A percentile compares a stretch with the other conserved stretches of the same genome.
These are phyloP conservation scores for Hansenula anomala DNA, from an alignment of 1,139 yeast genomes.

Conservation along the genomic window DNA sequence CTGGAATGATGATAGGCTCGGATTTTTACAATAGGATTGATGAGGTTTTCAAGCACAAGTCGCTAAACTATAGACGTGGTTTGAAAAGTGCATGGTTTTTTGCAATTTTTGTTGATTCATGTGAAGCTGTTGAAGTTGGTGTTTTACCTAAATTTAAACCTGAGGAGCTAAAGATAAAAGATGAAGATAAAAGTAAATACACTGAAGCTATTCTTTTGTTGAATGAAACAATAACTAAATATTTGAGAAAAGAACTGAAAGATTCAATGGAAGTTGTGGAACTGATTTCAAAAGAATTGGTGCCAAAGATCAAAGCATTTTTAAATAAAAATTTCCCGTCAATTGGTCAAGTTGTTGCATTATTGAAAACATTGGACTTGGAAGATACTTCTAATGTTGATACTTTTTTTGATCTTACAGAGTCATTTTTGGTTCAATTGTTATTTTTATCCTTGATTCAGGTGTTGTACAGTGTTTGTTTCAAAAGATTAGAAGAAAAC, in stretches of 20 bases:
- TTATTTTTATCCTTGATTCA: background rate
- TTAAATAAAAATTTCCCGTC: background rate
- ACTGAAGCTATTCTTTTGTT: background rate
- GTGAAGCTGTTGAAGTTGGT: constrained; percentile 1
- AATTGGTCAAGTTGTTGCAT: background rate
- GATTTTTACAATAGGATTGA: background rate
- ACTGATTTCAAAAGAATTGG: background rate
- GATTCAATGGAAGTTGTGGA: background rate
- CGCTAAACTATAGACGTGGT: background rate
- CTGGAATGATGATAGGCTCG: background rate
- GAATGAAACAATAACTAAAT: background rate
- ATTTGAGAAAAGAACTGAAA: background rate
- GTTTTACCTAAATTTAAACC: background rate
- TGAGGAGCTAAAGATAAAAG: background rate
- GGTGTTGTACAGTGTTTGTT: background rate
- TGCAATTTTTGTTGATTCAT: background rate
- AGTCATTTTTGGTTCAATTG: background rate
- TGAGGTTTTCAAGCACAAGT: background rate
- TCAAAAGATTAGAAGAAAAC: background rate
- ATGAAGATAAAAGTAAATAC: background rate
- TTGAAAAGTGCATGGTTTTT: background rate
- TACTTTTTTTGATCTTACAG: background rate
- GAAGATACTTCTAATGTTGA: background rate
- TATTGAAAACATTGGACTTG: background rate
- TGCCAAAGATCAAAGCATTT: background rate